phyloP scores from a whole-genome alignment of 2,329 filamentous ascomycete species.

The Botrytis galanthina region DNA sequence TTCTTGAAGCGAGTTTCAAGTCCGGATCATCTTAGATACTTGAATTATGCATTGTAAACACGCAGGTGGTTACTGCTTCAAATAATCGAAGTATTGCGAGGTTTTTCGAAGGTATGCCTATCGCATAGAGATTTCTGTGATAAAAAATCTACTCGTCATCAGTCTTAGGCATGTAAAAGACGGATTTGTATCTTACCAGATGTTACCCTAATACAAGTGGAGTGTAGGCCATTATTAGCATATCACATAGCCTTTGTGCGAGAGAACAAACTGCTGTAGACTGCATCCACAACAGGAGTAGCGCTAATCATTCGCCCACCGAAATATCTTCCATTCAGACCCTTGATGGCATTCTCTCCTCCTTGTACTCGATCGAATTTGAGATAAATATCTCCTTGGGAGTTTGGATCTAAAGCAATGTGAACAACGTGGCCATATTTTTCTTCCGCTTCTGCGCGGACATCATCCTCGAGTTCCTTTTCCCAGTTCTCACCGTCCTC shows the following conservation, averaged over 20 bases:
- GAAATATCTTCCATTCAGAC: conserved; percentile 95
- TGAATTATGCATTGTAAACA: conserved; percentile 2
- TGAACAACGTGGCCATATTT: conserved; percentile 98
- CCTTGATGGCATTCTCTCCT: conserved; percentile 96
- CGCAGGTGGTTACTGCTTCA: background rate
- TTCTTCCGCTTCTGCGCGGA: conserved; percentile 85
- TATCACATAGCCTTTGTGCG: conserved; percentile 76
- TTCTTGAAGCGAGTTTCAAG: conserved; percentile 7
- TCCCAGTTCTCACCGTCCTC: conserved; percentile 86
- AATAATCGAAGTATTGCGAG: background rate
- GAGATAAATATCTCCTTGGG: conserved; percentile 93
- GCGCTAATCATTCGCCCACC: conserved; percentile 90
- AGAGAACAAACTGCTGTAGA: conserved; percentile 96
- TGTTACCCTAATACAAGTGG: conserved; percentile 31
- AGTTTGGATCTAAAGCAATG: conserved; percentile 91
- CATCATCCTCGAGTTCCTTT: conserved; percentile 91
- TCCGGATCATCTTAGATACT: conserved; percentile 5
- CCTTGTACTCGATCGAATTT: conserved; percentile 96
- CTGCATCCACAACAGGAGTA: conserved; percentile 93
- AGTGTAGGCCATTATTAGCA: conserved; percentile 36
- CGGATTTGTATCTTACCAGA: conserved; percentile 28
- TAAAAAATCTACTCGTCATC: conserved; percentile 19
- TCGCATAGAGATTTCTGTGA: conserved; percentile 21
- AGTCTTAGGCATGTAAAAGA: background rate
- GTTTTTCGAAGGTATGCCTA: conserved; percentile 13